A percentile compares a stretch with the other conserved stretches of the same genome.
Conservation (phyloP, 441 rosid genomes). For the Theobroma grandiflorum region DNA sequence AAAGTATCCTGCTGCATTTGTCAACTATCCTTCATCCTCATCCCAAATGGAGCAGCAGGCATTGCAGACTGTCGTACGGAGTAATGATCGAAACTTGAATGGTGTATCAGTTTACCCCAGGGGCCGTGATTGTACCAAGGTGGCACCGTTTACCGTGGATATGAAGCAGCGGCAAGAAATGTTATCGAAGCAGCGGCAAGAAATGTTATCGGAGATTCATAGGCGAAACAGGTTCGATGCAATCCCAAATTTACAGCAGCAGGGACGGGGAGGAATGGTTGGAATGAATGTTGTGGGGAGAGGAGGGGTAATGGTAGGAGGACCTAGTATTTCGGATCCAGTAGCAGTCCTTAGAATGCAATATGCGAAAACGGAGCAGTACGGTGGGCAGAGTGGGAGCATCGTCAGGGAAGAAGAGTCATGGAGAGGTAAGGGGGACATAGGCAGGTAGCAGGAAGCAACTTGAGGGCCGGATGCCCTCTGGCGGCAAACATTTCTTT, state of each 20-base stretch:
- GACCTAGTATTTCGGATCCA: slow-evolving; percentile 56
- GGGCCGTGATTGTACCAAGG: slow-evolving; percentile 43
- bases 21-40: slow-evolving; percentile 43
- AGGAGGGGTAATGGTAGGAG: slow-evolving; percentile 53
- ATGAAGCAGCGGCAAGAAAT: slow-evolving; percentile 58
- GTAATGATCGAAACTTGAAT: slow-evolving; percentile 42
- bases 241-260: slow-evolving; percentile 55
- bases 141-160: slow-evolving; percentile 50
- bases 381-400: slow-evolving; percentile 51
- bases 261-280: slow-evolving; percentile 49
- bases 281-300: slow-evolving; percentile 59
- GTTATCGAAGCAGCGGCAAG: slow-evolving; percentile 50
- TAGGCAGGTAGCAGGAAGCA: slow-evolving; percentile 62
- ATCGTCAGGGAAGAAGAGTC: slow-evolving; percentile 59
- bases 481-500: slow-evolving; percentile 21
- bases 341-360: slow-evolving; percentile 71
- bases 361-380: slow-evolving; percentile 54
- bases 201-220: slow-evolving; percentile 44
- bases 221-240: slow-evolving; percentile 58
- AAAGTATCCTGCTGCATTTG: slow-evolving; percentile 80
- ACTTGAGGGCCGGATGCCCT: slow-evolving; percentile 34
- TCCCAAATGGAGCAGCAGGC: slow-evolving; percentile 58
- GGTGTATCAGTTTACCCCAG: slow-evolving; percentile 45
- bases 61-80: slow-evolving; percentile 42
- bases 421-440: slow-evolving; percentile 64